These are phyloP conservation scores for Nakazawaea wyomingensis DNA, from an alignment of 805 yeast species.

Conservation along the genomic window DNA sequence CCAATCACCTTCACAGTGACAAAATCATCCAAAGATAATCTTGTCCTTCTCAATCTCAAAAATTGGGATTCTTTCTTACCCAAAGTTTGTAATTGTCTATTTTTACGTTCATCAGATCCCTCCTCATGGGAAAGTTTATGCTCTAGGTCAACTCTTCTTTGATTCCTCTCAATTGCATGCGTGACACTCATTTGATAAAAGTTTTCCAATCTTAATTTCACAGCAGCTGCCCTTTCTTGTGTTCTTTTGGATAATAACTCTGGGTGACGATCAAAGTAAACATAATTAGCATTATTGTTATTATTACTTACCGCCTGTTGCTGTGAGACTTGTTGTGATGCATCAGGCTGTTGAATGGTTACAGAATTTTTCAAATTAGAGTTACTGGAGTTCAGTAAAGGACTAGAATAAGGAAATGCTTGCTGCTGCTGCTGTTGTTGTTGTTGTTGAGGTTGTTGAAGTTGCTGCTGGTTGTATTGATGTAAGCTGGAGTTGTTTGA, in stretches of 20 bases:
- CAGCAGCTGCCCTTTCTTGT: constrained; percentile 81
- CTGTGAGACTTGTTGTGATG: constrained; percentile 15
- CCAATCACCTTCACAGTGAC: constrained; percentile 86
- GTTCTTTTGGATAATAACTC: constrained; percentile 65
- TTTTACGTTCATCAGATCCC: constrained; percentile 79
- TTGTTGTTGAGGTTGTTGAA: constrained; percentile 16
- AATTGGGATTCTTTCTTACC: constrained; percentile 89
- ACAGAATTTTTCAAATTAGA: constrained; percentile 14
- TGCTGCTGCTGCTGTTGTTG: constrained; percentile 9
- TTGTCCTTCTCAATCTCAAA: constrained; percentile 77
- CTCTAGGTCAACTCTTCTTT: constrained; percentile 82
- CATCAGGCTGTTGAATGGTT: constrained; percentile 14
- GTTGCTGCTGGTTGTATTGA: constrained; percentile 17
- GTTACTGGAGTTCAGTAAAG: constrained; percentile 12
- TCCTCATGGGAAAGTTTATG: constrained; percentile 63
- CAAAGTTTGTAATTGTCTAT: constrained; percentile 71
- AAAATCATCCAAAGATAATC: constrained; percentile 78
- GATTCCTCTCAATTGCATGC: constrained; percentile 94
- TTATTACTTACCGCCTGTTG: constrained; percentile 13
- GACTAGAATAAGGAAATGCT: constrained; percentile 10
- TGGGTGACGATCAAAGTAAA: constrained; percentile 78
- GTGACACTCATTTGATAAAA: constrained; percentile 79
- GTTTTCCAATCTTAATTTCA: constrained; percentile 76
- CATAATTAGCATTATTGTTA: constrained; percentile 40
- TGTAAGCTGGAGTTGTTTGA: constrained; percentile 27